These are phyloP conservation scores for rapeseed (Brassica napus) DNA, from an alignment of 345 rosid genomes.

Conservation along the genomic window DNA sequence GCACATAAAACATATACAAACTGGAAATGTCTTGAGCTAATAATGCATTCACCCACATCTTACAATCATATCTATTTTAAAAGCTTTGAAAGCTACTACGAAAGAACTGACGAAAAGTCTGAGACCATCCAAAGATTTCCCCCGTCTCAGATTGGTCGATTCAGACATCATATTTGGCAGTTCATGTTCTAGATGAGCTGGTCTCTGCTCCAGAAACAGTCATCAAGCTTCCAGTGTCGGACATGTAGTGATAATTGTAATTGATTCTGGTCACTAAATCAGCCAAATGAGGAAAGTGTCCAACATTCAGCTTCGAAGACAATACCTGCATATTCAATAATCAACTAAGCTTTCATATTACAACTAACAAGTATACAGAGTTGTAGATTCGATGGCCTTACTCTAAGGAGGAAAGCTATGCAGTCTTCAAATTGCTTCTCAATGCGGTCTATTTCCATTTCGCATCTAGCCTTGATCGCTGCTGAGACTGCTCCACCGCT, in stretches of 20 bases:
- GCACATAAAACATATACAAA: background rate
- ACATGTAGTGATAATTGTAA: conserved; percentile 92
- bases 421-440: conserved; percentile 93
- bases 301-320: conserved; percentile 86
- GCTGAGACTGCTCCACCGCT: conserved; percentile 79
- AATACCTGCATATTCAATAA: conserved; percentile 57
- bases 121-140: background rate
- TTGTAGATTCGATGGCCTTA: conserved; percentile 34
- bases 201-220: conserved; percentile 55
- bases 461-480: conserved; percentile 80
- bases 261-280: conserved; percentile 92
- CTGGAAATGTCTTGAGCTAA: background rate
- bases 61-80: background rate
- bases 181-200: conserved; percentile 38
- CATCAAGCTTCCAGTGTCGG: conserved; percentile 77
- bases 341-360: background rate
- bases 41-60: background rate
- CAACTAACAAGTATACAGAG: background rate
- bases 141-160: background rate
- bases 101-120: background rate
- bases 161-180: conserved; percentile 22
- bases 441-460: conserved; percentile 74
- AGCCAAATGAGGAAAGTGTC: conserved; percentile 93
- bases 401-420: conserved; percentile 91
- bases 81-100: background rate